Evolutionary conservation across 2,329 filamentous ascomycete genomes (phyloP), one percentile per base, ranked within the genome.

Genomic region (Pseudogymnoascus sp.): DNA sequence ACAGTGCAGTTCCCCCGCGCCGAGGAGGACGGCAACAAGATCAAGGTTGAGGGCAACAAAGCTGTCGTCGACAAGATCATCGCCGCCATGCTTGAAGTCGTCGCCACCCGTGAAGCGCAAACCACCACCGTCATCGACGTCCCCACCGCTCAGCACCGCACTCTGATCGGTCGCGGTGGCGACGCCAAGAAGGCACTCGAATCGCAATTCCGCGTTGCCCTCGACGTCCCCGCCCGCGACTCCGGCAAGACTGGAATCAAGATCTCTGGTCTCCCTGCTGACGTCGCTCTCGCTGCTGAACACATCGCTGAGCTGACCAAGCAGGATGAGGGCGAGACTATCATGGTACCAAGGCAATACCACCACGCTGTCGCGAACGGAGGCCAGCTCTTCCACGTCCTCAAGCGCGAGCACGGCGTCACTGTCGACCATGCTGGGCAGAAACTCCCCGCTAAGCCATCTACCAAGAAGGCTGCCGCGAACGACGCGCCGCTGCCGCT

Each of bases 1-100:
- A 91, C 93, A 70, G 91, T 99, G 65, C 92, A 93, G 75, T 97
- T 99, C 81, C 95, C 95, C 63, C 92, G 93, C 74, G 88, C 90
- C 68, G 93, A 96, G 64, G 85, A 88, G 61, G 88, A 89, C 65
- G 91, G 90, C 49, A 91, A 89, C 72, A 84, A 83, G 25, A 96
- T 99, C 76, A 93, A 89, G 73, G 81, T 99, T 5, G 93, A 97
- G 77, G 95, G 95, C 31, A 88, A 89, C 59, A 87, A 85, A 66
- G 86, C 87, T 40, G 81, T 99, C 23, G 93, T 97, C 1, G 89
- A 96, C 70, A 96, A 91, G 77, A 96, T 99, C 69, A 82, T 93
- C 71, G 83, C 87, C 62, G 84, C 90, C 25, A 96, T 99, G 69
- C 79, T 95, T 72, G 83, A 86, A 56, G 89, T 96, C 69, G 91